These are phyloP conservation scores for Gastrodia elata DNA, from an alignment of 106 monocot species.

Conservation along the genomic window DNA sequence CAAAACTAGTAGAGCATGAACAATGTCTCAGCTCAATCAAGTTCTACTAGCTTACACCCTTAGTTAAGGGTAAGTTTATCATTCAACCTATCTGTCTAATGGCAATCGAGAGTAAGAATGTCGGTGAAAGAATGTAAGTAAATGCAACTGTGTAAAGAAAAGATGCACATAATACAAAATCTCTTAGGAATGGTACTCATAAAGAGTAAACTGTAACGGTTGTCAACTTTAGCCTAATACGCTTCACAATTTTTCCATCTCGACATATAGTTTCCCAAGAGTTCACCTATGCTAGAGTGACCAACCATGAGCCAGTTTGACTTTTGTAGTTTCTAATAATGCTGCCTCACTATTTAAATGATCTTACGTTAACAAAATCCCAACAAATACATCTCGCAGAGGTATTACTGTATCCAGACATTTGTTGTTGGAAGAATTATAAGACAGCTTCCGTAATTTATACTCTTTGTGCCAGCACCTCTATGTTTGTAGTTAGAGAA, in stretches of 20 bases:
- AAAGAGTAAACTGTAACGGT: background rate
- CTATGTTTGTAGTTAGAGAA: background rate
- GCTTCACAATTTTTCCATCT: background rate
- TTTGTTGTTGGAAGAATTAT: background rate
- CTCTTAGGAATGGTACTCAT: too few species aligned
- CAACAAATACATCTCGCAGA: background rate
- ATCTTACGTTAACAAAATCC: background rate
- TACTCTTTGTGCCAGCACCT: background rate
- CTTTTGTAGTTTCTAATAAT: background rate
- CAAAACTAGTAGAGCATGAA: too few species aligned
- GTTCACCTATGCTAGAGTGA: background rate
- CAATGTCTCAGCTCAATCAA: too few species aligned
- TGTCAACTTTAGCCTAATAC: background rate
- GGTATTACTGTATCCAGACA: background rate
- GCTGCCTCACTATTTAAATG: background rate
- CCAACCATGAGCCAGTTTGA: background rate
- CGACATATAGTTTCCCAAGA: background rate
- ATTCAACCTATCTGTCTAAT: too few species aligned
- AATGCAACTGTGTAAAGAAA: too few species aligned
- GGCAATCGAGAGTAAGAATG: too few species aligned
- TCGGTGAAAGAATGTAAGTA: too few species aligned
- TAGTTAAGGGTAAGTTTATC: too few species aligned
- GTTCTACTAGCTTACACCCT: too few species aligned
- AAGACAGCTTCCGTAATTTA: background rate
- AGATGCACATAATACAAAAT: too few species aligned